phyloP scores from a whole-genome alignment of 2,329 filamentous ascomycete genomes.

The Xylaria sp. region DNA sequence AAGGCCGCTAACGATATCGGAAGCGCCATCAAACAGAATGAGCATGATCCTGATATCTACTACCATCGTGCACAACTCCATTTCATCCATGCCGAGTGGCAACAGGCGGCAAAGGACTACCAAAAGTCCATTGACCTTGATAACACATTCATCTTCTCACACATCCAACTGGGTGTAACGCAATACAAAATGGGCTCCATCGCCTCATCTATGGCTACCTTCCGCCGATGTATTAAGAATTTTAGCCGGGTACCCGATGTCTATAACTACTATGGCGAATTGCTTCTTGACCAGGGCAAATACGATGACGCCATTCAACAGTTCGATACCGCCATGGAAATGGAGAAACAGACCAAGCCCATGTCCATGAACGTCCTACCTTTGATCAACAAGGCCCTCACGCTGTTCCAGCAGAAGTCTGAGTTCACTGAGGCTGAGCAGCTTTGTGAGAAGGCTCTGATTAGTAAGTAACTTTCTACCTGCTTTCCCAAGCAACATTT shows the following conservation, averaged over 20 bases:
- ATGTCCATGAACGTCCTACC: conserved; percentile 97
- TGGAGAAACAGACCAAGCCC: conserved; percentile 94
- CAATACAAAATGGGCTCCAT: conserved; percentile 99
- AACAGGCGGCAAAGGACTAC: conserved; percentile 95
- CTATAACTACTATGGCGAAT: conserved; percentile 99
- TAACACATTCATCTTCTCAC: conserved; percentile 96
- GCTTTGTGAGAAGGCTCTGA: conserved; percentile 94
- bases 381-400: conserved; percentile 97
- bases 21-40: conserved; percentile 81
- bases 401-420: conserved; percentile 97
- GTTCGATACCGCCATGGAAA: conserved; percentile 97
- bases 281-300: conserved; percentile 95
- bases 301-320: conserved; percentile 95
- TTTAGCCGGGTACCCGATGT: conserved; percentile 96
- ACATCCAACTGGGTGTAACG: conserved; percentile 98
- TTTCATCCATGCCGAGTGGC: conserved; percentile 95
- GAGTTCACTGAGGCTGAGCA: conserved; percentile 95
- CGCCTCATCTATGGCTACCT: conserved; percentile 97
- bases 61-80: conserved; percentile 98
- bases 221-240: conserved; percentile 97
- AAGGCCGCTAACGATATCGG: conserved; percentile 88
- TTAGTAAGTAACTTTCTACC: conserved; percentile 69
- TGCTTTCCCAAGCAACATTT: conserved; percentile 4
- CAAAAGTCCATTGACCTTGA: conserved; percentile 99
- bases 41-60: conserved; percentile 93